Evolutionary conservation across 129 eudicot species (phyloP), one percentile per base, ranked within the genome.

Genomic region (Chrysanthemum seticuspe): DNA sequence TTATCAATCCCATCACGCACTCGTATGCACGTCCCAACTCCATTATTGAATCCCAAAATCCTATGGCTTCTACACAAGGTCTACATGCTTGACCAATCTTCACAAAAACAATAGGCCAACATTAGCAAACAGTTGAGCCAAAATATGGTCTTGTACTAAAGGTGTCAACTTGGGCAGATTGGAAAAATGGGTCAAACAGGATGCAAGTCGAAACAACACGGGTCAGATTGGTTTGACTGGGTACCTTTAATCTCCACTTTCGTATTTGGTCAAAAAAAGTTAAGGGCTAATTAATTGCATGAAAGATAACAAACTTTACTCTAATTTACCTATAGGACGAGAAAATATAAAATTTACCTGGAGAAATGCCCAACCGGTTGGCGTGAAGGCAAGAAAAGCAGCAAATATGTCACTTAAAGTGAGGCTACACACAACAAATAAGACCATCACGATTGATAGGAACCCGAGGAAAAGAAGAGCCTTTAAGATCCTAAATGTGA

Each of bases 281-380:
- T 7, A 8, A 40, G 47, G 47, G 10, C 47, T 40, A 40, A 8
- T 40, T 40, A 40, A 8, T 40, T 6, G 10, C 47, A 7, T 40
- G 10, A 7, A 40, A 7, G 47, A 40, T 7, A 40, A 40, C 47
- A 40, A 6, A 40, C 47, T 40, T 40, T 40, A 40, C 47, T 40
- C 47, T 2, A 40, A 8, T 40, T 40, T 59, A 55, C 40, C n/a
- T 52, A 14, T 25, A 52, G 6, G 31, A 29, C 36, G 10, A 45
- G 4, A 13, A 49, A 60, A 53, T 61, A 54, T 58, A 59, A 70
- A 50, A 81, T 88, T 80, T 89, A 93, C 98, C 57, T 86, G 83
- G 71, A 94, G 87, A 81, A 94, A 62, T 70, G 96, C 98, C 98
- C 98, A 90, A 6, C 98, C 98, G 0, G 98, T 90, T 48, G 98